phyloP scores from a whole-genome alignment of 2,329 filamentous ascomycete species.

The Xylaria arbuscula region DNA sequence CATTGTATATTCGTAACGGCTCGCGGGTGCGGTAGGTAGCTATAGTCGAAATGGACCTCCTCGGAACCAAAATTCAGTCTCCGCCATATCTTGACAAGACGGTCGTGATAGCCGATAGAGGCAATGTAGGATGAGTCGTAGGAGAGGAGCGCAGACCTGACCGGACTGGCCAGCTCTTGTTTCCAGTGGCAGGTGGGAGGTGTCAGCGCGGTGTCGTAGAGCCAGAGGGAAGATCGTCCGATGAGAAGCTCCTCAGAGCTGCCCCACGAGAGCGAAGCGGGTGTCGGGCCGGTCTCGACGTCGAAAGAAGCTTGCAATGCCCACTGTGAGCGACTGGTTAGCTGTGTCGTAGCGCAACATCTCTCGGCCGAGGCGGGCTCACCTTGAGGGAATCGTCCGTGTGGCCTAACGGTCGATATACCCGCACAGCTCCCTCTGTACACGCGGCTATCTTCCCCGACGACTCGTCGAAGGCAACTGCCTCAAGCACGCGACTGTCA shows the following conservation, averaged over 20 bases:
- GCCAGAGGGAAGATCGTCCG: conserved; percentile 74
- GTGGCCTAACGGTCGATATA: conserved; percentile 81
- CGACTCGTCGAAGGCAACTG: conserved; percentile 82
- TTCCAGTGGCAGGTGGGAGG: conserved; percentile 75
- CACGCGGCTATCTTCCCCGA: conserved; percentile 88
- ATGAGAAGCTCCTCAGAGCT: conserved; percentile 84
- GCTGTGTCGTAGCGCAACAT: conserved; percentile 12
- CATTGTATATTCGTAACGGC: conserved; percentile 87
- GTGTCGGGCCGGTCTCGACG: conserved; percentile 62
- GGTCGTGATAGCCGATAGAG: conserved; percentile 80
- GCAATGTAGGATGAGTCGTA: conserved; percentile 90
- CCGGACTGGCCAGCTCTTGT: conserved; percentile 76
- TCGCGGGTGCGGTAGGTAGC: conserved; percentile 86
- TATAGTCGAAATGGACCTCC: conserved; percentile 88
- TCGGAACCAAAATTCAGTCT: conserved; percentile 84
- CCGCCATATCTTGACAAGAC: conserved; percentile 92
- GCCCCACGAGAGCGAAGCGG: conserved; percentile 81
- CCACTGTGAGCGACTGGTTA: conserved; percentile 60
- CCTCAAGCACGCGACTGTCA: conserved; percentile 73
- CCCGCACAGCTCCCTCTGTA: conserved; percentile 72
- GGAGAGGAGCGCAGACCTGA: conserved; percentile 81
- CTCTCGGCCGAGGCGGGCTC: conserved; percentile 35
- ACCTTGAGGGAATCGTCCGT: conserved; percentile 81
- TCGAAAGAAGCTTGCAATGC: conserved; percentile 71
- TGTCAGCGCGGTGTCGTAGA: conserved; percentile 68